Evolutionary conservation across 495 filamentous ascomycete species (phyloP).

Genomic region (Penicillium chermesinum): DNA sequence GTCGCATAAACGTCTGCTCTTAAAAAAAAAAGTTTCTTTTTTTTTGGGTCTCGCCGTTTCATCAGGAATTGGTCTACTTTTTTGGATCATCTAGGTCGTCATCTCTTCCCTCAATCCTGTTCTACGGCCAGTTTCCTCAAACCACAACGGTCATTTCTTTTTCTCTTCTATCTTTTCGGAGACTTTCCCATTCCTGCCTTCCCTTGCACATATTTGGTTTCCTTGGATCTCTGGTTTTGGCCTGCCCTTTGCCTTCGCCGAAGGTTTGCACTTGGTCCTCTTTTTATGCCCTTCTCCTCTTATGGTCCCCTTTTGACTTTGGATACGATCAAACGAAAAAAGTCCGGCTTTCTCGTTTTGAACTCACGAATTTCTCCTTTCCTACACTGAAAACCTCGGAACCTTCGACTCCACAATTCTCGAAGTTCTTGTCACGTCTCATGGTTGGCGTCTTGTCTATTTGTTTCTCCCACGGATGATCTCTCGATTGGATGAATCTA

Average conservation of each 20-base stretch:
- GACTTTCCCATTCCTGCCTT: slow-evolving; percentile 25
- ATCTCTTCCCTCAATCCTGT: slow-evolving; percentile 28
- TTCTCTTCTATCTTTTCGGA: slow-evolving; percentile 21
- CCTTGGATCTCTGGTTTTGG: slow-evolving; percentile 4
- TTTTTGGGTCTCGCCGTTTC: slow-evolving; percentile 16
- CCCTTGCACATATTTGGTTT: slow-evolving; percentile 40
- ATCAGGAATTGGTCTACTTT: background rate
- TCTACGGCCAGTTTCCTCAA: slow-evolving; percentile 30
- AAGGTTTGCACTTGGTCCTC: slow-evolving; percentile 1
- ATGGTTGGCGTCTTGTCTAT: slow-evolving; percentile 44
- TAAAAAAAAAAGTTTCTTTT: slow-evolving; percentile 13
- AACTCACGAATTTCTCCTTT: slow-evolving; percentile 24
- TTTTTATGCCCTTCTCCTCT: slow-evolving; percentile 4
- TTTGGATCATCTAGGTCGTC: slow-evolving; percentile 15
- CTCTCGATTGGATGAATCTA: slow-evolving; percentile 24
- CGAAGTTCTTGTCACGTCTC: slow-evolving; percentile 29
- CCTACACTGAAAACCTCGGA: slow-evolving; percentile 1
- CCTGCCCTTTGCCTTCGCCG: slow-evolving; percentile 2
- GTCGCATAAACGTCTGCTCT: slow-evolving; percentile 43
- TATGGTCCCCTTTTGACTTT: slow-evolving; percentile 35
- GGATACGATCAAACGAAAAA: slow-evolving; percentile 41
- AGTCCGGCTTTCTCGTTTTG: slow-evolving; percentile 20
- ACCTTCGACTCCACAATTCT: slow-evolving; percentile 3
- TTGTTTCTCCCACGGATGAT: slow-evolving; percentile 31
- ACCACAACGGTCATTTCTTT: slow-evolving; percentile 16